Conservation (phyloP, 2,329 filamentous ascomycete species). For the Aspergillus oerlinghausenensis region DNA sequence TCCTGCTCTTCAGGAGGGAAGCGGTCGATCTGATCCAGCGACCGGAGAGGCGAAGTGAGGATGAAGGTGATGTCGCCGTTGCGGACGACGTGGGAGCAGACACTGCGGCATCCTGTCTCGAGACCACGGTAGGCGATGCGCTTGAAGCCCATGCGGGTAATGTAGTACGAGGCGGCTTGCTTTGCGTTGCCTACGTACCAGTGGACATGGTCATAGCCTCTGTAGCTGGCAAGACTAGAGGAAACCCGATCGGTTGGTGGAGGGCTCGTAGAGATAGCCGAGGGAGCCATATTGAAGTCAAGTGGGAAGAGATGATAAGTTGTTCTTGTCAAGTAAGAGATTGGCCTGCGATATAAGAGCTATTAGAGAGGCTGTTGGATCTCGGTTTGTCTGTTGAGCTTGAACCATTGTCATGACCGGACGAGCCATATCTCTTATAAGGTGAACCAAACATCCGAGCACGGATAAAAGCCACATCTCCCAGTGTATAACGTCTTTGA, state of each 20-base stretch:
- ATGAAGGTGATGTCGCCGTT: conserved; percentile 42
- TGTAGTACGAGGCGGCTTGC: conserved; percentile 86
- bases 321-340: neutral
- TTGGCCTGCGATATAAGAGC: neutral
- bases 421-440: neutral
- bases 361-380: neutral
- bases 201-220: conserved; percentile 86
- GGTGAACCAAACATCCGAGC: neutral
- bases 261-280: conserved; percentile 26
- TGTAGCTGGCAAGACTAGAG: conserved; percentile 46
- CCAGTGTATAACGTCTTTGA: neutral
- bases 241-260: conserved; percentile 13
- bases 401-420: neutral
- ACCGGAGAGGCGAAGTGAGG: conserved; percentile 50
- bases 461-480: neutral
- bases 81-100: conserved; percentile 70
- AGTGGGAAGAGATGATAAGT: neutral
- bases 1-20: conserved; percentile 53
- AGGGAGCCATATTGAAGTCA: conserved; percentile 26
- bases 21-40: conserved; percentile 58
- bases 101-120: conserved; percentile 76
- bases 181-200: conserved; percentile 98
- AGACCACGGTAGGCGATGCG: conserved; percentile 79
- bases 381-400: neutral
- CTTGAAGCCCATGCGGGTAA: conserved; percentile 79